Base-by-base conservation (phyloP, 1,284 basidiomycete genomes). In the Pascua sp. region DNA sequence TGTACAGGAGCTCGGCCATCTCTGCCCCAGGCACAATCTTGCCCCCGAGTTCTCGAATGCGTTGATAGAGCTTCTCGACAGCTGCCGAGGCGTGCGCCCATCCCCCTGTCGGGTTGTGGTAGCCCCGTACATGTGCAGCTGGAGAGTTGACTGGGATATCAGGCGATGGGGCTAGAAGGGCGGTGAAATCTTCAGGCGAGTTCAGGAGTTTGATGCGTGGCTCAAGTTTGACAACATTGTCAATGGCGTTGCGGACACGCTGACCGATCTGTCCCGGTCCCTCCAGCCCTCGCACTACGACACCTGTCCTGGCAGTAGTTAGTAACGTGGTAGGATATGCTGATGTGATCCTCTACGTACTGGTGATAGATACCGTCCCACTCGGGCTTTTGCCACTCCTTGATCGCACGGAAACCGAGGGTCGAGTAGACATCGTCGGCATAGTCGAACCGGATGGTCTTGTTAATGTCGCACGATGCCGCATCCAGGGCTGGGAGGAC, bases 401-500 rank as follows among this genome's bases (percentile, higher is more conserved):
- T 66, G 57, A 93, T 88, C 5, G 90, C 87, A 59, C 88, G 84
- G 47, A 83, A 82, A 0, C 88, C 88, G 1, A 94, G 77, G 36
- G 78, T 77, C 12, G 87, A 75, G 68, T 93, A 94, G 67, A 67
- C 68, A 10, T 60, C 17, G 55, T 75, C 70, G 17, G 60, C 55
- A 55, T 78, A 79, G 55, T 79, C 78, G 47, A 68, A 73, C 38
- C 76, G 67, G 16, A 75, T 66, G 84, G 90, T 83, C 77, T 90
- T 88, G 76, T 93, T 94, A 53, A 92, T 80, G 72, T 94, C 91
- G 46, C 86, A 86, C 57, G 87, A 89, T 0, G 90, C 88, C 2
- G 85, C 89, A 71, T 92, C 90, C 10, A 82, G 79, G 0, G 90
- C 88, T 8, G 90, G 90, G 2, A 91, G 71, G 2, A 73, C 72